Base-by-base conservation (phyloP, 768 basidiomycete genomes). In the Suillus luteus region DNA sequence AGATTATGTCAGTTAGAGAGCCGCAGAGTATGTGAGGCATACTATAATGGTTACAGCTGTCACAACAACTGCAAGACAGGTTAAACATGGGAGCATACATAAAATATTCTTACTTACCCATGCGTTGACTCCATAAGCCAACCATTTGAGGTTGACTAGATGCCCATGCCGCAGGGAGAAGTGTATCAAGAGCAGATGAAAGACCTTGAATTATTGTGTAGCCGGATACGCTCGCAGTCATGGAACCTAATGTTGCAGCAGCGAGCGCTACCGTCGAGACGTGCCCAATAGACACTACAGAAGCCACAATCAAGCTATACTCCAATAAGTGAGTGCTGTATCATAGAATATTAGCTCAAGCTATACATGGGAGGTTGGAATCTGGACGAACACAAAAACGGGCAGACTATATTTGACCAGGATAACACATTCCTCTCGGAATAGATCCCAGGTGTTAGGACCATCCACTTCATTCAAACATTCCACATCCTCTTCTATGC, bases 131-230 rank as follows among this genome's bases (percentile, higher is more conserved):
- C 95, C 95, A 96, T 9, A 96, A 81, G 6, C 95, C 95, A 12
- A 98, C 93, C 12, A 94, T 81, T 17, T 89, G 78, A 0, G 95
- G 96, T 37, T 89, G 87, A 1, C 87, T 72, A 3, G 93, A 95
- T 0, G 97, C 96, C 95, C 93, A 99, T 17, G 96, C 95, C 48
- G 93, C 86, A 0, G 97, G 96, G 11, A 98, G 86, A 70, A 99
- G 84, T 0, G 96, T 96, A 74, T 99, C 97, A 27, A 99, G 85
- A 0, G 93, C 88, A 58, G 90, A 92, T 11, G 86, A 80, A 62
- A 96, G 86, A 22, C 94, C 94, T 67, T 91, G 90, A 7, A 95
- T 79, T 60, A 96, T 88, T 66, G 88, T 91, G 58, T 79, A 73
- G 37, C 74, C 74, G 1, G 74, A 71, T 11, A 89, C 86, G 60